Evolutionary conservation across 2,329 filamentous ascomycete genomes (phyloP).

Genomic region (Raffaelea albimanens): DNA sequence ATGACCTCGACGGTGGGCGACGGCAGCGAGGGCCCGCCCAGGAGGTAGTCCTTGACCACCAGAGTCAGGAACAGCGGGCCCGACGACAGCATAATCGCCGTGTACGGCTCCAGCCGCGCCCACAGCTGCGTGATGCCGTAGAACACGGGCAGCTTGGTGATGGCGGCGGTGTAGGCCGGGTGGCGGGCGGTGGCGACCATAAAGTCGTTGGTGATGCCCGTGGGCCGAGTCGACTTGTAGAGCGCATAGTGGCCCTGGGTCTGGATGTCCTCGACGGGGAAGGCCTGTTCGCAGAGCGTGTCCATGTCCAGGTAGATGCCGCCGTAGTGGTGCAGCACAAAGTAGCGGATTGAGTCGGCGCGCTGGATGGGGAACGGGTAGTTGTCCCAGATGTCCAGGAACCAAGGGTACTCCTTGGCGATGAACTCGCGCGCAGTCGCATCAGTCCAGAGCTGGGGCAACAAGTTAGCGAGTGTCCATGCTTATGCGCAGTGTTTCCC

Average conservation of each 20-base stretch:
- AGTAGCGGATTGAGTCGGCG: constrained; percentile 72
- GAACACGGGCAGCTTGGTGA: constrained; percentile 50
- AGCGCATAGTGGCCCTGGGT: constrained; percentile 3
- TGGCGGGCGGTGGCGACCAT: constrained; percentile 67
- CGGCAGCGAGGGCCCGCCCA: constrained; percentile 28
- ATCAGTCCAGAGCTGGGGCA: constrained; percentile 63
- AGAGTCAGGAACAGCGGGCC: constrained; percentile 69
- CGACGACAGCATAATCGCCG: constrained; percentile 72
- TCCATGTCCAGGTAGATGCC: constrained; percentile 78
- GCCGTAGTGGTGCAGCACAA: constrained; percentile 66
- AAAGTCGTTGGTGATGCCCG: constrained; percentile 72
- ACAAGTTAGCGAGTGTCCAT: too few species aligned
- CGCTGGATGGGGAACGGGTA: constrained; percentile 70
- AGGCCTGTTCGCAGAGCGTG: constrained; percentile 19
- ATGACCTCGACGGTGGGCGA: constrained; percentile 19
- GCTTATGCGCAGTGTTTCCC: neutral
- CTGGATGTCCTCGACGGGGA: constrained; percentile 1
- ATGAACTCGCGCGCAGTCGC: constrained; percentile 62
- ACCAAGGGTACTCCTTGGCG: constrained; percentile 65
- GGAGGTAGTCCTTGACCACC: constrained; percentile 65
- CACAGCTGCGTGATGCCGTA: constrained; percentile 55
- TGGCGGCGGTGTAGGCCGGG: constrained; percentile 63
- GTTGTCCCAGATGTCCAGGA: constrained; percentile 62
- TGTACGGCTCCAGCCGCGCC: constrained; percentile 53
- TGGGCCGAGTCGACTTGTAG: constrained; percentile 50